Base-by-base conservation (phyloP, 257 asterid genomes). In the Fraxinus quadrangulata region DNA sequence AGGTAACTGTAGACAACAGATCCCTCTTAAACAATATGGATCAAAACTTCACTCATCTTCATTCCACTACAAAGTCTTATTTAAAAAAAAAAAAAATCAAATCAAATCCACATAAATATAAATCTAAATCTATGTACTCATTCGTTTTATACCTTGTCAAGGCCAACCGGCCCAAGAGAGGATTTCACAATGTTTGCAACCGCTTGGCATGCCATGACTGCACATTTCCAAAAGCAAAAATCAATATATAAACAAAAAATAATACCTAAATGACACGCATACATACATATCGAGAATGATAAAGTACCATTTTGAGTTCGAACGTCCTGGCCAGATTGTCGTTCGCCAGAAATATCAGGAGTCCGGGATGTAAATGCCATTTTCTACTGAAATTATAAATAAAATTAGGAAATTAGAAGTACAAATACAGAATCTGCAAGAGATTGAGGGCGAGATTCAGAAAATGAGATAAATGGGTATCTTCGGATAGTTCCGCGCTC, bases 111-210 rank as follows among this genome's bases (percentile, higher is more conserved):
- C 23, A 11, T 47, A 33, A 75, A 34, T 26, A 66, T 24, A 4
- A 2, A 9, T 19, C 11, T 5, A 36, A 34, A n/a, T 11, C 59
- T 19, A 61, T 12, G n/a, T 14, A 47, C 17, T 14, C 56, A 0
- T 47, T 12, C 42, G 36, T 39, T 5, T 16, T 33, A 19, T 42
- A 93, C 99, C 99, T 95, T 95, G 85, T 95, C 99, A 71, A 95
- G 98, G 79, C 99, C 98, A 73, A 93, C 98, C 0, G 98, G 99
- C 68, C 99, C 99, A 26, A 96, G 96, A 0, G 98, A 96, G 11
- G 99, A 92, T 82, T 96, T 96, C 73, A 96, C 98, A 51, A 93
- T 89, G 81, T 95, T 93, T 5, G 99, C 96, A 47, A 95, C 83
- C 4, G 99, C 98, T 80, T 89, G 96, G 81, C 99, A 95, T 56